Evolutionary conservation across 495 filamentous ascomycete genomes (phyloP), one percentile per base, ranked within the genome.

Genomic region (Haplographium delicatum): DNA sequence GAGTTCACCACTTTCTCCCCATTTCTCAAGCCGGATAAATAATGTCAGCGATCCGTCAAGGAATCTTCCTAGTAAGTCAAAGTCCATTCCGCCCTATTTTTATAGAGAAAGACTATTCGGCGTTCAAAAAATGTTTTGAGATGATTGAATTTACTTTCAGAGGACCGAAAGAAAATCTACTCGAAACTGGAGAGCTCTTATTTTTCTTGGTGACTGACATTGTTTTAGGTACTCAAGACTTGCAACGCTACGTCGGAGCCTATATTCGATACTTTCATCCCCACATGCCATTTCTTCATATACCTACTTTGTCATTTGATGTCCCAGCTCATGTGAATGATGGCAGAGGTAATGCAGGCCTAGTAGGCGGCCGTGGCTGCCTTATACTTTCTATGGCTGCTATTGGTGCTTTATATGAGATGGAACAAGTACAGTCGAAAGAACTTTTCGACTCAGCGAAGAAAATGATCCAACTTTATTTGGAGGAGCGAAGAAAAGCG

Each of bases 261-360:
- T 98, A 97, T 71, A 84, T 98, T 54, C 83, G 84, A 58, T 95
- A 91, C 63, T 95, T 95, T 58, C 94, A 96, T 62, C 93, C 94
- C 2, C 93, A 98, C 65, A 66, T 94, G 31, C 94, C 94, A 18
- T 96, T 98, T 65, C 65, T 96, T 50, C 93, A 97, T 68, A 79
- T 95, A 48, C 85, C 94, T 35, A 95, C 93, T 22, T 76, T 98
- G 41, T 86, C 89, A 28, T 96, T 98, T 70, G 88, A 96, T 62
- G 78, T 84, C 13, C 78, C 84, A 19, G 76, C 81, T 24, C 79
- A 71, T 54, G 78, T 54, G 51, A 84, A 44, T 70, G 77, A 60
- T 4, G 73, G 72, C 48, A 73, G 73, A 25, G 73, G 83, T 50
- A 58, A 68, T 25, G 82, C 81, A 48, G 81, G 80, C 43, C 78